Evolutionary conservation across 2,329 filamentous ascomycete species (phyloP), one percentile per base, ranked within the genome.

Genomic region (Ceratocystis alfenasii): DNA sequence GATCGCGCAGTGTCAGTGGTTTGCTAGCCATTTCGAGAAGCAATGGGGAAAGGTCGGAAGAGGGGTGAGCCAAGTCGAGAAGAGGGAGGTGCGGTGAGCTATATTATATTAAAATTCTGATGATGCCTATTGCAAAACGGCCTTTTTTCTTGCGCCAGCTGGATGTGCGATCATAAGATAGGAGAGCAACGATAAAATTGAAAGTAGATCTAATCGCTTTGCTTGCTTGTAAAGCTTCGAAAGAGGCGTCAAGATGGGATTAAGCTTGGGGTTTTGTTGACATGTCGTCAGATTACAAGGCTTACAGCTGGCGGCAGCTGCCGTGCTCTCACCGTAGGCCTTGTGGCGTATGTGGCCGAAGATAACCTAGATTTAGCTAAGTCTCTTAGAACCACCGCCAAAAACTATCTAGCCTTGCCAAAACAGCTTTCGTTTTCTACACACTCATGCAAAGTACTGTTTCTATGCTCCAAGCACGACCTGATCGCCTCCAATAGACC

Each of bases 1-100:
- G 50, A 53, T 68, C 66, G 45, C 66, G 66, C 50, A 68, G 61
- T 5, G 66, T 67, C 44, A 30, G 46, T 30, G 62, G 22, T 30
- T 60, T 60, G 20, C 62, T 53, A 15, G 62, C 55, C 62, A 64
- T 67, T 55, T 15, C 46, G 48, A 28, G 22, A n/a, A 10, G 4
- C 30, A 46, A 15, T 12, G 36, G 25, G 15, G 41, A n/a, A 25
- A 17, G 46, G 25, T 10, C 22, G 20, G 62, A 17, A 41, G 28
- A 48, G 15, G 20, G 45, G 41, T 30, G 10, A 44, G 44, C 44
- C 22, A 12, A 17, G 62, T 20, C 20, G 30, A 45, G n/a, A 7
- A 62, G 33, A 36, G 48, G n/a, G 28, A 36, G 7, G 12, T 41
- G 36, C 36, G 36, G 12, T 41, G 36, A 41, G 46, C 36, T 41